phyloP scores from a whole-genome alignment of 306 rosid genomes.

The Notholithocarpus densiflorus region DNA sequence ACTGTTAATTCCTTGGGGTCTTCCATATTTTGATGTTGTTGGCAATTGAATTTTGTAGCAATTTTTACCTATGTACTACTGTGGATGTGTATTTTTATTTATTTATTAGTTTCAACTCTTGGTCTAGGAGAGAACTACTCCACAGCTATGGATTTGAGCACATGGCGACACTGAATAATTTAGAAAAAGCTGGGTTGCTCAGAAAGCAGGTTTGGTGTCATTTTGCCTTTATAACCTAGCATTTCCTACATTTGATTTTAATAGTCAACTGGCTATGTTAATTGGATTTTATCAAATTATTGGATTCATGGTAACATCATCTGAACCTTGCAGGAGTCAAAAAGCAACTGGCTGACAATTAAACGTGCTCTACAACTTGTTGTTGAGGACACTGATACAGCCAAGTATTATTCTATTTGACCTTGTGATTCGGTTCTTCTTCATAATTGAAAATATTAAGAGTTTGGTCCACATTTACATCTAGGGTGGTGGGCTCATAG shows the following conservation, averaged over 20 bases:
- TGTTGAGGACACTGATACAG: conserved; percentile 85
- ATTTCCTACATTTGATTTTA: background rate
- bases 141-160: conserved; percentile 99
- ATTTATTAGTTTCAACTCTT: conserved; percentile 8
- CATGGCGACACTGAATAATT: conserved; percentile 73
- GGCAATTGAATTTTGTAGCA: conserved; percentile 14
- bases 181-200: conserved; percentile 89
- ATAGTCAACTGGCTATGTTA: background rate
- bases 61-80: conserved; percentile 12
- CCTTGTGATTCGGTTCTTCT: conserved; percentile 22
- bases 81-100: conserved; percentile 19
- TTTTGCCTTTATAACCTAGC: conserved; percentile 3
- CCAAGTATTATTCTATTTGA: conserved; percentile 63
- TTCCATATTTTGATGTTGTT: conserved; percentile 15
- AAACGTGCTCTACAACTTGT: conserved; percentile 95
- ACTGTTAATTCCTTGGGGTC: conserved; percentile 1
- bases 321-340: conserved; percentile 75
- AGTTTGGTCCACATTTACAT: background rate
- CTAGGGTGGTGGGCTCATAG: background rate
- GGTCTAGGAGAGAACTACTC: conserved; percentile 88
- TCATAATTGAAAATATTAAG: conserved; percentile 2
- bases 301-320: conserved; percentile 14
- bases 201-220: conserved; percentile 70
- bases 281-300: conserved; percentile 1
- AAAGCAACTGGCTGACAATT: conserved; percentile 81